Evolutionary conservation across 2,329 filamentous ascomycete species (phyloP).

Genomic region (Claviceps sp.): DNA sequence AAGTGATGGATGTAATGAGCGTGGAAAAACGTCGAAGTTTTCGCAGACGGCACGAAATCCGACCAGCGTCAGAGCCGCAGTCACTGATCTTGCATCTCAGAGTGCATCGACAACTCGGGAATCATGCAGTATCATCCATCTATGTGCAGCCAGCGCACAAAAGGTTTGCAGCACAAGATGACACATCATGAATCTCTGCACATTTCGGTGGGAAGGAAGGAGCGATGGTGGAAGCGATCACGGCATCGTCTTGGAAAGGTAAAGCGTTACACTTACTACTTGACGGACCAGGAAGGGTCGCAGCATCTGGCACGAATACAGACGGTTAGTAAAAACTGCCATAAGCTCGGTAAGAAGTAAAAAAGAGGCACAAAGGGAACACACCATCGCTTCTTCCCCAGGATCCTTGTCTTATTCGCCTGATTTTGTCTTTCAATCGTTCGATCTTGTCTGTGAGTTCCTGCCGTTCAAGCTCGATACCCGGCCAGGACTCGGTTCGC

Average conservation of each 20-base stretch:
- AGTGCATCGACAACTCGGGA: not conserved
- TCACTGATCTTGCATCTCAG: not conserved
- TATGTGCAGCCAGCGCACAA: not conserved
- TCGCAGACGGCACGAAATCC: not conserved
- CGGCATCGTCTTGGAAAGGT: not conserved
- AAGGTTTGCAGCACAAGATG: not conserved
- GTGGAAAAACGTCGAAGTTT: not conserved
- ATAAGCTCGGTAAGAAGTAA: not conserved
- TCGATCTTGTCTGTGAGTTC: constrained; percentile 7
- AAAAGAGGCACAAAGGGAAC: not conserved
- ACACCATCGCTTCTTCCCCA: not conserved
- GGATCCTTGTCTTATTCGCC: constrained; percentile 4
- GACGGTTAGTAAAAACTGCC: not conserved
- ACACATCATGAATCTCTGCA: not conserved
- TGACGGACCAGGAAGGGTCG: not conserved
- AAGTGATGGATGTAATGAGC: not conserved
- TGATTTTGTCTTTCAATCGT: constrained; percentile 20
- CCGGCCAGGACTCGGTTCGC: constrained; percentile 12
- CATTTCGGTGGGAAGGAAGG: not conserved
- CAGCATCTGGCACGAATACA: not conserved
- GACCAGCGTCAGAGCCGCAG: not conserved
- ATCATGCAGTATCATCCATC: not conserved
- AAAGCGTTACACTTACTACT: not conserved
- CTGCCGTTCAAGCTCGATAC: constrained; percentile 15
- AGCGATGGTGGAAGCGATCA: not conserved